Base-by-base conservation (phyloP, 805 yeast species). In the Cyberlindnera veronae region DNA sequence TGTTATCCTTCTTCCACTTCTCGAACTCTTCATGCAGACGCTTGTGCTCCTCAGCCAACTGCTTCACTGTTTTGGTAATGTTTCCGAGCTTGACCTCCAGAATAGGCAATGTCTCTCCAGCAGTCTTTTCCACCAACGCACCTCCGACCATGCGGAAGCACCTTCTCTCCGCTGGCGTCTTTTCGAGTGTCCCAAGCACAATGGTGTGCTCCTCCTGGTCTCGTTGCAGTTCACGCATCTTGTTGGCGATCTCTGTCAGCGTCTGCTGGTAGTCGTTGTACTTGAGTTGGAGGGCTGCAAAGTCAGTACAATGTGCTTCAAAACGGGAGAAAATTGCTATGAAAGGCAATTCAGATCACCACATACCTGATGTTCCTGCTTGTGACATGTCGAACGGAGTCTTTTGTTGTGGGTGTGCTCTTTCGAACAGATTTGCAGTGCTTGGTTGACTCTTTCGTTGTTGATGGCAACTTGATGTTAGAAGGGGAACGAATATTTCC, bases 71-170 rank as follows among this genome's bases (percentile, higher is more conserved):
- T n/a, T 54, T 53, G 10, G 54, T 44, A 45, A 74, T 62, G 38
- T 82, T 83, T 9, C 61, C 60, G 17, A 69, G 54, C 50, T 84
- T 88, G 19, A 75, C 68, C 37, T 72, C 69, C 39, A 88, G 63
- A 10, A 81, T 69, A 11, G 81, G 81, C 4, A 73, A 63, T 4
- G 90, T 93, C 29, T 85, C 88, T n/a, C 72, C 80, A 5, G 88
- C 93, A 4, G 80, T 72, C 49, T 85, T 81, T 56, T 89, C 95
- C 14, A 90, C 84, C 23, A 91, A 70, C 4, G 90, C 95, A 9
- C 96, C 95, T 19, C 96, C 97, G 23, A 91, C 76, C 96, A 93
- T 88, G 54, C 95, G 79, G 65, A 79, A 89, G 56, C 97, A 88
- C 57, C 81, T 80, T 45, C 99, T 76, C 32, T 73, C 78, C 2